Base-by-base conservation (phyloP, 768 basidiomycete species). In the Lentinula edodes region DNA sequence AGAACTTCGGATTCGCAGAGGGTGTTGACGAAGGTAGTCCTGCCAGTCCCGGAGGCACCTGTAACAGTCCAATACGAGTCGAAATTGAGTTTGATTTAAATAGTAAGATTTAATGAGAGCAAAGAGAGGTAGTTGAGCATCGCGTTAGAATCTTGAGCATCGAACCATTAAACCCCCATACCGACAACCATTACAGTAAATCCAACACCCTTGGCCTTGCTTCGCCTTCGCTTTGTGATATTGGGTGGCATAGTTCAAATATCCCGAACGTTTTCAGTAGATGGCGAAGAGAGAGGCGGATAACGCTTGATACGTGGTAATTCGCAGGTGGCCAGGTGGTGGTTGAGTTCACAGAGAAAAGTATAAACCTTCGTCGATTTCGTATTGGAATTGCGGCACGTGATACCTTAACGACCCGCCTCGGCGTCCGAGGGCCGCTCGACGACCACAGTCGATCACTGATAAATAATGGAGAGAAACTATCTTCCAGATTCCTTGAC, bases 1-100 rank as follows among this genome's bases (percentile, higher is more conserved):
- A 93, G 77, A 28, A 93, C 87, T 64, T 88, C 84, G 5, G 85
- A 81, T 73, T 94, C 92, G 74, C 90, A 91, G 48, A 95, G 85
- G 45, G 93, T 95, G 78, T 95, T 95, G 70, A 95, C 90, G 68
- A 95, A 94, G 42, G 93, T 94, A 46, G 92, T 94, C 58, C 91
- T 83, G 28, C 90, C 90, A 55, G 90, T 91, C 45, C 93, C 93
- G 67, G 91, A 92, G 62, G 89, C 88, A 72, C 93, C 93, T 95
- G 66, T 42, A 54, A 52, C 56, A 41, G 32, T 18, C 28, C 16
- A 43, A 23, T 61, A 38, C 60, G 41, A 64, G 67, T 58, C 28
- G 13, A 43, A 43, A 61, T 16, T 35, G 42, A 23, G 13, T 32
- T 36, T 20, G 48, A 58, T 6, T 16, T 53, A 35, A 16, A 39